Evolutionary conservation across 257 asterid species (phyloP).

Genomic region (Solanum pimpinellifolium): DNA sequence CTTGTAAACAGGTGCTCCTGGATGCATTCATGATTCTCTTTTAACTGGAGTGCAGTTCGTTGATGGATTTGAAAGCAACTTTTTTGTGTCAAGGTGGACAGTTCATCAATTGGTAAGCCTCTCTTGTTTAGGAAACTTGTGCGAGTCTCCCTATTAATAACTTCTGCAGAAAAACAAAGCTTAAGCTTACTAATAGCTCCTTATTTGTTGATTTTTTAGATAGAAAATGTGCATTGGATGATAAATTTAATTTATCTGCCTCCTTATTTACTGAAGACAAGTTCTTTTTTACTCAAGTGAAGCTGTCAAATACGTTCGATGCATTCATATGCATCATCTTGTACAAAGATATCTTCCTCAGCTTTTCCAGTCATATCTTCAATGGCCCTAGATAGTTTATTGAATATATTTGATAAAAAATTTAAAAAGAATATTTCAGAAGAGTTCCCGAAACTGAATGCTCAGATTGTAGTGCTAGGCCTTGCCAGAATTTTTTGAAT

Average conservation of each 20-base stretch:
- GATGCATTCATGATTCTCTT: constrained; percentile 65
- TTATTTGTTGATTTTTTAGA: not conserved
- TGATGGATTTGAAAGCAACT: constrained; percentile 75
- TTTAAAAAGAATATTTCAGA: not conserved
- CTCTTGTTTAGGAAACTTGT: not conserved
- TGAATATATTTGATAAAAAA: not conserved
- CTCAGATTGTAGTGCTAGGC: not conserved
- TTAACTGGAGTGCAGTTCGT: constrained; percentile 82
- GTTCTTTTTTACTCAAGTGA: not conserved
- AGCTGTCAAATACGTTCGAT: not conserved
- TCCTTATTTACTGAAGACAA: not conserved
- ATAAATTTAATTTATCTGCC: not conserved
- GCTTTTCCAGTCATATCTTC: not conserved
- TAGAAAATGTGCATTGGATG: not conserved
- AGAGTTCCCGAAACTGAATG: not conserved
- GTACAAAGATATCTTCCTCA: not conserved
- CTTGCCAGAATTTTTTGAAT: not conserved
- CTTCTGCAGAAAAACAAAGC: not conserved
- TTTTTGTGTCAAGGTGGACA: constrained; percentile 82
- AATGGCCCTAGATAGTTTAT: not conserved
- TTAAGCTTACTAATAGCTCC: not conserved
- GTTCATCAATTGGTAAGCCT: constrained; percentile 82
- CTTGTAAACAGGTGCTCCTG: constrained; percentile 63
- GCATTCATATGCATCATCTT: not conserved
- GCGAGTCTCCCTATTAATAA: not conserved